Base-by-base conservation (phyloP, 768 basidiomycete species). In the Pisolithus orientalis region DNA sequence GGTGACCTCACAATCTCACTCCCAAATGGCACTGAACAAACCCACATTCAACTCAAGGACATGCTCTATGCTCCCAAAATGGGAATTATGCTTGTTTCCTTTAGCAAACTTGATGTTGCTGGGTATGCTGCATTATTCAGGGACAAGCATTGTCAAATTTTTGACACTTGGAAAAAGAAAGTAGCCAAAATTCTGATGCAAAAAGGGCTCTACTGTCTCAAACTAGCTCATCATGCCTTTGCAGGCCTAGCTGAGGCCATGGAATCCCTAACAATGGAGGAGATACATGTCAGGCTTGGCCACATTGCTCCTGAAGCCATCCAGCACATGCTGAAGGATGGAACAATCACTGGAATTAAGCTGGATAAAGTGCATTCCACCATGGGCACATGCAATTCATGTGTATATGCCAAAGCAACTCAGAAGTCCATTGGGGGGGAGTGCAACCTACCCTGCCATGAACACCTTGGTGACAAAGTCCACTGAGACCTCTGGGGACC, bases 401-500 rank as follows among this genome's bases (percentile, higher is more conserved):
- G 56, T 9, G 29, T 53, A 32, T 55, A 57, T 28, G 53, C 51
- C 6, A 59, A 59, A 29, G 40, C 34, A 0, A 49, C 47, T 1
- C 13, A 34, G 1, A 54, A 57, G 37, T 53, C 52, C 6, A 57
- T 57, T 1, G 25, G 53, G 32, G 55, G 55, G 16, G 29, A 29
- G 3, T 31, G 17, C 2, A 28, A 58, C 6, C 54, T 11, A 2
- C 27, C 29, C 6, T 11, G 21, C 8, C 2, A 14, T 5, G 39
- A 37, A 24, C 25, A 32, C 6, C 44, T 59, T 11, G 50, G 54
- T 3, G 48, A 60, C 2, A 29, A 56, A 13, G 32, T 60, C 7
- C 17, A 74, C 55, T 55, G 63, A 3, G 74, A 79, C 56, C 47
- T 78, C 3, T 79, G 77, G 74, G 76, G 78, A 13, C 76, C 73